Evolutionary conservation across 169 alveolate genomes (phyloP).

Genomic region (Plasmodium malariae): DNA sequence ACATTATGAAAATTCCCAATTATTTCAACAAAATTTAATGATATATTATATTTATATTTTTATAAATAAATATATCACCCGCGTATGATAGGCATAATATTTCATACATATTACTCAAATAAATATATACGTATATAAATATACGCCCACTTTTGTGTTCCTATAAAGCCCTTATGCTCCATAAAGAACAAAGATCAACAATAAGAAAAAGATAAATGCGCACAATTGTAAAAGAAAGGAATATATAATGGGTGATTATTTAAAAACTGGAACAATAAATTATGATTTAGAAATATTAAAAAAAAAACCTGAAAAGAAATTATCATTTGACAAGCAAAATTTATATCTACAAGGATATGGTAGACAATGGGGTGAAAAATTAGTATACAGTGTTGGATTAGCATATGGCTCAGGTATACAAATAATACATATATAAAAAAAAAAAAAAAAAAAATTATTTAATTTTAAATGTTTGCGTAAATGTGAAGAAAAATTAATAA

Average conservation of each 20-base stretch:
- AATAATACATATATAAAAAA: background rate
- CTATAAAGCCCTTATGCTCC: too few relatives aligned
- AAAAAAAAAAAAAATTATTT: background rate
- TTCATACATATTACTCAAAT: too few relatives aligned
- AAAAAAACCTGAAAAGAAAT: slow-evolving; percentile 74
- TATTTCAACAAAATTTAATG: too few relatives aligned
- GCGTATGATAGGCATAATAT: too few relatives aligned
- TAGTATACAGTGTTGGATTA: slow-evolving; percentile 90
- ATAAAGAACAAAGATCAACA: background rate
- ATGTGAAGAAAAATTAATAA: too few relatives aligned
- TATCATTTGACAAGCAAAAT: slow-evolving; percentile 80
- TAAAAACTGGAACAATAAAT: slow-evolving; percentile 81
- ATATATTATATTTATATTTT: too few relatives aligned
- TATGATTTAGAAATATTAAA: slow-evolving; percentile 83
- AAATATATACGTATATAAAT: too few relatives aligned
- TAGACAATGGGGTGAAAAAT: slow-evolving; percentile 91
- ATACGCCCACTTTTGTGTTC: too few relatives aligned
- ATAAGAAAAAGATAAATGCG: slow-evolving; percentile 29
- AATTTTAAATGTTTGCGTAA: too few relatives aligned
- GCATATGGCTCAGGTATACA: slow-evolving; percentile 90
- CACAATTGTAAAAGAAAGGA: slow-evolving; percentile 2
- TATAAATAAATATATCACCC: too few relatives aligned
- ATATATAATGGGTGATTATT: slow-evolving; percentile 83
- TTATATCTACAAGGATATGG: slow-evolving; percentile 87
- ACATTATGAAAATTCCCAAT: too few relatives aligned